Base-by-base conservation (phyloP, 1,284 basidiomycete species). In the Kalmanozyma brasiliensis region DNA sequence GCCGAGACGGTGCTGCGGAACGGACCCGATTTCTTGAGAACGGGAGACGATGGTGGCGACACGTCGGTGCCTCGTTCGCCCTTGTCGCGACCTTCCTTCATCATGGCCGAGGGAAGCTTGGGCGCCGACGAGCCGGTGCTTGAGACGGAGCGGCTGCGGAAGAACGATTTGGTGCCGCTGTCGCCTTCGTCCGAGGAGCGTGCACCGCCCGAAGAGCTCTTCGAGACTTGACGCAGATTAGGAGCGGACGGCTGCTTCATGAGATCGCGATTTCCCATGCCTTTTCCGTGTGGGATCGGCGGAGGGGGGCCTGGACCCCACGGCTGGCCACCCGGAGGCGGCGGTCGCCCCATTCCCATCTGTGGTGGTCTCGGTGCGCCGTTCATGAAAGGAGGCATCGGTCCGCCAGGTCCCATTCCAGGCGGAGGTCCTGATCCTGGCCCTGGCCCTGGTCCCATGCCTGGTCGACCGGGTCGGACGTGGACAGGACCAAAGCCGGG, bases 1-100 rank as follows among this genome's bases (percentile, higher is more conserved):
- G 92, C 93, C 4, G 90, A 88, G 46, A 98, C 64, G 8, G 70
- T 66, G 59, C 59, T 63, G 10, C 68, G 58, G 47, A 63, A 52
- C 34, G 68, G 68, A 4, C 63, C 68, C 33, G 52, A 37, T 42
- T 53, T 53, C 52, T 67, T 66, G 16, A n/a, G 22, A 1, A 52
- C 51, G 0, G 68, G 68, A 26, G 49, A 55, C 7, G 26, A 24
- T 1, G 68, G 68, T 14, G 68, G 68, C n/a, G 68, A 71, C 6
- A 65, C 24, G 47, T 71, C 59, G 23, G 52, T 66, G 16, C 58
- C 63, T n/a, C 58, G 49, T 36, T 61, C 58, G 22, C 43, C 17
- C 13, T 22, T 38, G 49, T 62, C 60, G 19, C 59, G 63, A 13
- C 69, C 70, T 16, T 64, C 59, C 47, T 72, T 73, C 53, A 75